Evolutionary conservation across 208 protist genomes (phyloP).

Genomic region (Angomonas ambiguus): DNA sequence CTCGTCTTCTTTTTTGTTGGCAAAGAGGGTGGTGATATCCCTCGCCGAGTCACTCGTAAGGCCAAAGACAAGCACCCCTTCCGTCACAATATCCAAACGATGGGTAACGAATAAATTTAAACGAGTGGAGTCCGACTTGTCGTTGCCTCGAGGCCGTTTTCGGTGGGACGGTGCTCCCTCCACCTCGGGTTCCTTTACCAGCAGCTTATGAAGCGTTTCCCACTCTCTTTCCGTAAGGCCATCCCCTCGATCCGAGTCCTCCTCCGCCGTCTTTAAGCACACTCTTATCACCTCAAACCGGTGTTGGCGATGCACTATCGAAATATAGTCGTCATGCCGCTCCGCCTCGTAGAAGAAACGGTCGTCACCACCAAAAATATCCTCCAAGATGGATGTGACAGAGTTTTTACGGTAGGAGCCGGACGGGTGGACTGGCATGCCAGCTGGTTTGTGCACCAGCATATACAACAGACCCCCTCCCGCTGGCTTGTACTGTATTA

Average conservation of each 20-base stretch:
- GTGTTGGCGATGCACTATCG: conserved; percentile 18
- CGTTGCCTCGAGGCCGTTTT: background rate
- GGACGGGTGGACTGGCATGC: conserved; percentile 86
- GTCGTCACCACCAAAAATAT: conserved; percentile 72
- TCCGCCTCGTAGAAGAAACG: conserved; percentile 1
- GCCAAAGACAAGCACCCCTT: conserved; percentile 79
- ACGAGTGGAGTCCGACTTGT: background rate
- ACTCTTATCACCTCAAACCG: conserved; percentile 73
- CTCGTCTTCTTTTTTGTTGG: conserved; percentile 29
- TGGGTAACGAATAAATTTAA: conserved; percentile 71
- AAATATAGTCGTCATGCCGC: background rate
- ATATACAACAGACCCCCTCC: conserved; percentile 30
- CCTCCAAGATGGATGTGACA: conserved; percentile 85
- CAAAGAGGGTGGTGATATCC: conserved; percentile 31
- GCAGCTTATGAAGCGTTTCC: conserved; percentile 20
- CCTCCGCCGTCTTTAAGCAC: conserved; percentile 3
- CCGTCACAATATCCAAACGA: conserved; percentile 79
- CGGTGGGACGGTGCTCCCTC: conserved; percentile 4
- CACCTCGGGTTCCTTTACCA: background rate
- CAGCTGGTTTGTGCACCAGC: conserved; percentile 65
- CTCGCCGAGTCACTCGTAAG: conserved; percentile 45
- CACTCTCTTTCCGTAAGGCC: conserved; percentile 39
- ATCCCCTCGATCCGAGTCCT: background rate
- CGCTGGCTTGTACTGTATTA: conserved; percentile 29
- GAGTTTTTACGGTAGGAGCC: conserved; percentile 91